Evolutionary conservation across 176 grass and related monocot species (phyloP).

Genomic region (Sorghum bicolor): DNA sequence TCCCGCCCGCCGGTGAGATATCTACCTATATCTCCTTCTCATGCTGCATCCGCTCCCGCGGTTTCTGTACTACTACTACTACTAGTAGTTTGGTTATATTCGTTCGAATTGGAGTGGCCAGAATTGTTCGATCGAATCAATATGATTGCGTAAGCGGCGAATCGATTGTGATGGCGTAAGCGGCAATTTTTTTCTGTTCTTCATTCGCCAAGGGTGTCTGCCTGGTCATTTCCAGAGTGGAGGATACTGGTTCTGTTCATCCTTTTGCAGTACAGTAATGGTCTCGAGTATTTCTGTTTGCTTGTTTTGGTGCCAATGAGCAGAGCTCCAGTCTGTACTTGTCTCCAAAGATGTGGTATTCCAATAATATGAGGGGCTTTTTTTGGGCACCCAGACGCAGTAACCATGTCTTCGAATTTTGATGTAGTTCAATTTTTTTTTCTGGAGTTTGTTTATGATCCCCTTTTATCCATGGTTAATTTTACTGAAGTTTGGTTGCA

Average conservation of each 20-base stretch:
- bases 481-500: background rate
- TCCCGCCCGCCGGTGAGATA: conserved; percentile 53
- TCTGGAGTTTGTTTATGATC: background rate
- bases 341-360: background rate
- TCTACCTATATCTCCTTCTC: background rate
- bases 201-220: background rate
- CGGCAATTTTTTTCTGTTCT: too few species aligned
- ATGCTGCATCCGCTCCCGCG: background rate
- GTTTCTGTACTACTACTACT: too few species aligned
- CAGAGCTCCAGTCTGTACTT: background rate
- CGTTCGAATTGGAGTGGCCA: background rate
- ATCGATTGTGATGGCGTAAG: too few species aligned
- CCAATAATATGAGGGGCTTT: too few species aligned
- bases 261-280: background rate
- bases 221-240: background rate
- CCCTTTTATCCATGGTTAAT: background rate
- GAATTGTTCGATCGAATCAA: background rate
- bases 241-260: background rate
- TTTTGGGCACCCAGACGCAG: background rate
- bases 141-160: background rate
- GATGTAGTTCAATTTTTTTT: background rate
- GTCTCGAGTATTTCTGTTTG: background rate
- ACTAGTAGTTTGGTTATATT: background rate
- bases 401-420: background rate
- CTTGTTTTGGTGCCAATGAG: background rate